These are phyloP conservation scores for Plenodomus lindquistii DNA, from an alignment of 2,329 filamentous ascomycete species.

Conservation along the genomic window DNA sequence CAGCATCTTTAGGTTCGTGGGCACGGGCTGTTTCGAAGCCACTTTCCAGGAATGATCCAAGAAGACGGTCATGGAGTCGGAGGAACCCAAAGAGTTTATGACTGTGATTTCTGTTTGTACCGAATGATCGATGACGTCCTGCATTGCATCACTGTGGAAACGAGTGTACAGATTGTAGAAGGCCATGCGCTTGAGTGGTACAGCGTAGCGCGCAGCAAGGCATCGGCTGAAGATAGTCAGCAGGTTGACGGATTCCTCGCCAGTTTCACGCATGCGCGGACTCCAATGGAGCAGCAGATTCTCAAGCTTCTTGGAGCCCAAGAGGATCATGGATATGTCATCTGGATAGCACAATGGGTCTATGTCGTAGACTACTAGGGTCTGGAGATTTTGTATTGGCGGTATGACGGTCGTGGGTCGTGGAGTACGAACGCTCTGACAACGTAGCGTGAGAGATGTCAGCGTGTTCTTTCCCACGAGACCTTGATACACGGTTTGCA, in stretches of 20 bases:
- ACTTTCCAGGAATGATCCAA: constrained; percentile 60
- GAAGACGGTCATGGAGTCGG: constrained; percentile 55
- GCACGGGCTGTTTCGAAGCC: constrained; percentile 22
- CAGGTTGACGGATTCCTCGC: constrained; percentile 61
- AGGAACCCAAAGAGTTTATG: constrained; percentile 56
- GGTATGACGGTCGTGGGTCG: constrained; percentile 61
- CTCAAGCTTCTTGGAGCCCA: constrained; percentile 57
- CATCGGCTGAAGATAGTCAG: constrained; percentile 61
- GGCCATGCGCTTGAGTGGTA: constrained; percentile 56
- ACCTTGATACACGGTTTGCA: constrained; percentile 62
- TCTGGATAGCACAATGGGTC: constrained; percentile 68
- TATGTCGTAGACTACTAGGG: constrained; percentile 61
- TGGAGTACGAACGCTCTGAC: constrained; percentile 60
- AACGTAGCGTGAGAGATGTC: constrained; percentile 59
- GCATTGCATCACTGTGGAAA: constrained; percentile 52
- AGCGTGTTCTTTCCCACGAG: constrained; percentile 54
- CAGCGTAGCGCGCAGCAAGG: constrained; percentile 50
- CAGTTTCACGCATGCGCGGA: constrained; percentile 62
- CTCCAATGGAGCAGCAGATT: constrained; percentile 64
- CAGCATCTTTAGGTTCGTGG: constrained; percentile 52
- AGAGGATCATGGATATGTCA: constrained; percentile 61
- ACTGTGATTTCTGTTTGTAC: constrained; percentile 55
- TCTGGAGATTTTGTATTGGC: constrained; percentile 58
- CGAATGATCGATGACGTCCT: constrained; percentile 48
- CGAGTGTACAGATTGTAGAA: constrained; percentile 63